These are phyloP conservation scores for Penicillium verrucosum DNA, from an alignment of 2,329 filamentous ascomycete genomes.

Conservation along the genomic window DNA sequence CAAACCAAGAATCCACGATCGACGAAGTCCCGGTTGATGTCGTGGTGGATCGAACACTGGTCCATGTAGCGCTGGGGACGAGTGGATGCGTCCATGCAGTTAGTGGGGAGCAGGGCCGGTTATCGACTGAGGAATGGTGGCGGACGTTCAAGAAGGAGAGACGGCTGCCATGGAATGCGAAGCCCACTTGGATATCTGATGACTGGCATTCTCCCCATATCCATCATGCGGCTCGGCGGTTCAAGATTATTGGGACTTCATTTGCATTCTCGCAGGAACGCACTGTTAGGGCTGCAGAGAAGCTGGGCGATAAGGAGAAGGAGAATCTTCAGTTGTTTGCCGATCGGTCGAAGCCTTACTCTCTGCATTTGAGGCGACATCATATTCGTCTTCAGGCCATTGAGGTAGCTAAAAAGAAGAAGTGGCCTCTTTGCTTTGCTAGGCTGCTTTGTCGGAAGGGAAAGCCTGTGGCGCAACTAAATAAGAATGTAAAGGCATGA, in stretches of 20 bases:
- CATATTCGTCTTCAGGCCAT: constrained; percentile 19
- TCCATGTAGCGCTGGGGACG: constrained; percentile 17
- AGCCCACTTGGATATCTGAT: constrained; percentile 15
- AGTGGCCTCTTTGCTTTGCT: constrained; percentile 11
- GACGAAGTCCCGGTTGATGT: constrained; percentile 28
- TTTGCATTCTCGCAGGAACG: constrained; percentile 20
- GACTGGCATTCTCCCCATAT: constrained; percentile 21
- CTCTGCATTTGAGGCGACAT: constrained; percentile 14
- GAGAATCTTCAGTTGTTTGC: constrained; percentile 14
- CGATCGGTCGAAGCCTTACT: constrained; percentile 21
- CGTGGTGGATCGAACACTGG: constrained; percentile 21
- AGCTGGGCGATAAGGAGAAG: constrained; percentile 4
- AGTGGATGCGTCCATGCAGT: constrained; percentile 23
- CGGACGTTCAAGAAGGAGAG: constrained; percentile 20
- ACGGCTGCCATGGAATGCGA: constrained; percentile 19
- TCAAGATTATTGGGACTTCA: constrained; percentile 24
- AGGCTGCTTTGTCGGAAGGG: constrained; percentile 18
- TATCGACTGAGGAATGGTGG: constrained; percentile 22
- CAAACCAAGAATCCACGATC: constrained; percentile 18
- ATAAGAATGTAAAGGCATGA: neutral
- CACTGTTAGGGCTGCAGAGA: constrained; percentile 10
- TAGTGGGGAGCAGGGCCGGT: constrained; percentile 18
- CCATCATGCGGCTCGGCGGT: constrained; percentile 16
- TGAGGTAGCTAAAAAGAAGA: constrained; percentile 17
- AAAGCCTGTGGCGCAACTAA: neutral